Percentiles rank a stretch among this genome's conserved stretches.
These are phyloP conservation scores for Ophiostoma quercus DNA, from an alignment of 2,329 filamentous ascomycete genomes.

Conservation along the genomic window DNA sequence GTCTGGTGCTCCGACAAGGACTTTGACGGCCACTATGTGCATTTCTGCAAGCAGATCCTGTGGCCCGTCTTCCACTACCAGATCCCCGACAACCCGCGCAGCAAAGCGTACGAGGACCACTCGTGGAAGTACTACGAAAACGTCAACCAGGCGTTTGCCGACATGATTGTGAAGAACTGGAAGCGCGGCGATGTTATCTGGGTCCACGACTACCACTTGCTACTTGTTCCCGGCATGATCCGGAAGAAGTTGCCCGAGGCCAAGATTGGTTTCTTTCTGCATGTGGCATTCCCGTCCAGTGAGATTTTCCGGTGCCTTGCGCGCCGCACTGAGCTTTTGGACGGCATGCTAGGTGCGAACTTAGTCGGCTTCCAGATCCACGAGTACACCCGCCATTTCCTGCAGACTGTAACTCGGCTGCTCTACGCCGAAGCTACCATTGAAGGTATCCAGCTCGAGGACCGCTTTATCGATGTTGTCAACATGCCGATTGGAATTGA, in stretches of 20 bases:
- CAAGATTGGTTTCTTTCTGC: conserved; percentile 92
- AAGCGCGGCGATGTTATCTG: conserved; percentile 90
- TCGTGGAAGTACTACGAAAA: conserved; percentile 94
- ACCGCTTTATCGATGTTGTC: conserved; percentile 86
- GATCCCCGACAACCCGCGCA: conserved; percentile 95
- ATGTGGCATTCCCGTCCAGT: conserved; percentile 91
- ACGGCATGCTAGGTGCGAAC: conserved; percentile 90
- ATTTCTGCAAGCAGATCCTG: conserved; percentile 95
- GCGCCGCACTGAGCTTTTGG: conserved; percentile 76
- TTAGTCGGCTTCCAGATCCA: conserved; percentile 89
- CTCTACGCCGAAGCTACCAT: conserved; percentile 84
- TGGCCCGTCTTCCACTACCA: conserved; percentile 99
- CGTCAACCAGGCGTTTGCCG: conserved; percentile 87
- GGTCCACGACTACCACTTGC: conserved; percentile 92
- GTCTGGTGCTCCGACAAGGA: conserved; percentile 88
- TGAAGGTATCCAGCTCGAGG: conserved; percentile 83
- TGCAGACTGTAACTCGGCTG: conserved; percentile 90
- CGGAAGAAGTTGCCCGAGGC: conserved; percentile 86
- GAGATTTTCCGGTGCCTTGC: conserved; percentile 92
- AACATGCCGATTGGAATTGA: conserved; percentile 88
- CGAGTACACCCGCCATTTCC: conserved; percentile 89
- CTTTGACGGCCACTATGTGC: conserved; percentile 88
- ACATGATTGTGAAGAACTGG: conserved; percentile 85
- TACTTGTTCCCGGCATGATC: conserved; percentile 83
- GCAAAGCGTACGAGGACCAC: conserved; percentile 95